Base-by-base conservation (phyloP, 2,329 filamentous ascomycete genomes). In the Aspergillus pseudoglaucus region DNA sequence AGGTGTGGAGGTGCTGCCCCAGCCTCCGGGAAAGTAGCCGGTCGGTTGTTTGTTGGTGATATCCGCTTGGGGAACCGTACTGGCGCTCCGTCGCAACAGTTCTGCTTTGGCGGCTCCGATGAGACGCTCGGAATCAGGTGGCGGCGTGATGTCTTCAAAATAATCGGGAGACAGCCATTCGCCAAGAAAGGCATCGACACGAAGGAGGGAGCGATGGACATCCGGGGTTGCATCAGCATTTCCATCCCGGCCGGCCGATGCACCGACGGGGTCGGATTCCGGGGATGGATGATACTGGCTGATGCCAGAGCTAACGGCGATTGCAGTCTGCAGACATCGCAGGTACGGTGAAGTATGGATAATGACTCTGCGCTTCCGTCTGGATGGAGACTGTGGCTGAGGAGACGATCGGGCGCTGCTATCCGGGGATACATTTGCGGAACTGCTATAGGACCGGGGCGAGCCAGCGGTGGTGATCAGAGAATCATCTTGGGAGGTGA, bases 151-250 rank as follows among this genome's bases (percentile, higher is more conserved):
- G 45, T 87, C 79, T 53, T 95, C 90, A 61, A 91, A 98, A 67
- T 98, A 98, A 62, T 90, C 85, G 1, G 90, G 88, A 2, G 87
- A 88, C 25, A 97, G 77, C 93, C 93, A 98, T 75, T 98, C 93
- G 43, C 93, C 91, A 0, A 98, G 77, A 62, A 94, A 96, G 0
- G 90, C 86, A 68, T 98, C 93, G 5, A 98, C 78, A 1, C 93
- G 85, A 42, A 98, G 71, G 8, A 66, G 53, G 37, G 59, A 60
- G 25, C 61, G 60, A 18, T 52, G 46, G 42, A 53, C 56, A 12
- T 17, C 37, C 42, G 38, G 46, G 18, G 45, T 27, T 38, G 40
- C 14, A 27, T 25, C 25, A 9, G 22, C 23, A 25, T 42, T 42
- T 4, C 25, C 23, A 27, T 30, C 40, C 44, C n/a, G 14, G 40